Percentiles rank a stretch among this genome's conserved stretches.
These are phyloP conservation scores for Helminthosporium solani DNA, from an alignment of 2,329 filamentous ascomycete species.

Conservation along the genomic window DNA sequence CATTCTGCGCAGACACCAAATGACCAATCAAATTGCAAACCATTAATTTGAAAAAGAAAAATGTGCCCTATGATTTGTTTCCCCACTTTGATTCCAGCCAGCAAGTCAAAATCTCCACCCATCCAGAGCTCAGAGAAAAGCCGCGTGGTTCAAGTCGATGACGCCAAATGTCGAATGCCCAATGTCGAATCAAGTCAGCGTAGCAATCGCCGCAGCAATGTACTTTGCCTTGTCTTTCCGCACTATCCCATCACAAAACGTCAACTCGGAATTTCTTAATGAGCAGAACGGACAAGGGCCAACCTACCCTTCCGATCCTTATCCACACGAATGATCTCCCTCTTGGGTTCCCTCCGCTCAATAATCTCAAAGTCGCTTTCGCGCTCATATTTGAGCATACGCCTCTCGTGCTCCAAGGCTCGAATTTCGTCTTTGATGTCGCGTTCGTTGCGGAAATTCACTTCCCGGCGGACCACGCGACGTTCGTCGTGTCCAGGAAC, in stretches of 20 bases:
- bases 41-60: too few relatives aligned
- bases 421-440: slow-evolving; percentile 73
- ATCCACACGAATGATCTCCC: slow-evolving; percentile 68
- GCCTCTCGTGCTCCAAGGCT: slow-evolving; percentile 66
- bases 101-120: too few relatives aligned
- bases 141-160: too few relatives aligned
- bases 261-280: slow-evolving; percentile 45
- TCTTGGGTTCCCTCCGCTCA: slow-evolving; percentile 53
- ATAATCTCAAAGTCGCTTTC: slow-evolving; percentile 63
- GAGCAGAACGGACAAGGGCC: slow-evolving; percentile 76
- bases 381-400: slow-evolving; percentile 59
- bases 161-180: neutral
- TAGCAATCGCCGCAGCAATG: slow-evolving; percentile 48
- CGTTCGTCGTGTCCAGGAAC: slow-evolving; percentile 43
- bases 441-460: slow-evolving; percentile 50
- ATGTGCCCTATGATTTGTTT: too few relatives aligned
- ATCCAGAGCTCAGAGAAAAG: too few relatives aligned
- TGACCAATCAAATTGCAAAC: neutral
- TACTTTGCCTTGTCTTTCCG: slow-evolving; percentile 45
- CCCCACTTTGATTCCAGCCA: too few relatives aligned
- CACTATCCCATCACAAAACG: slow-evolving; percentile 33
- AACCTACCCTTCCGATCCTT: slow-evolving; percentile 97
- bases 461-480: slow-evolving; percentile 18
- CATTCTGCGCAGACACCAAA: neutral
- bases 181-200: slow-evolving; percentile 35